Evolutionary conservation across 371 early-diverging fungal species (phyloP).

Genomic region (Vairimorpha necatrix): DNA sequence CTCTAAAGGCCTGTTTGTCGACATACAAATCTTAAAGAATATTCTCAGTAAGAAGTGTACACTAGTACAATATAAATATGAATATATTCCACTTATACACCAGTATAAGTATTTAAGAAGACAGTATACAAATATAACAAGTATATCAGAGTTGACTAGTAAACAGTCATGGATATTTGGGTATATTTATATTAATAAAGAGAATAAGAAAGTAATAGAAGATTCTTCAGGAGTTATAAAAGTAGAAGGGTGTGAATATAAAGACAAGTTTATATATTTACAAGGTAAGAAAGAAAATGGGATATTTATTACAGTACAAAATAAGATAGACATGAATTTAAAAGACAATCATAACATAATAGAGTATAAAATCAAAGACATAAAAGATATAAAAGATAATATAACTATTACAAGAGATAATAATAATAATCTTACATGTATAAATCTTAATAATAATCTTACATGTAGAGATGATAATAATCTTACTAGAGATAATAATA

Average conservation of each 20-base stretch:
- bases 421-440: too few species aligned
- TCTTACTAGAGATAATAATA: too few species aligned
- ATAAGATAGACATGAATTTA: background rate
- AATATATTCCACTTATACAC: background rate
- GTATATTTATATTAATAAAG: conserved; percentile 37
- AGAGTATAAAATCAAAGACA: too few species aligned
- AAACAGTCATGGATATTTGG: conserved; percentile 30
- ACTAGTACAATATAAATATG: conserved; percentile 21
- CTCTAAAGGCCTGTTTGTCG: background rate
- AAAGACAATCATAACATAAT: too few species aligned
- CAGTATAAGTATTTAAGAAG: conserved; percentile 7
- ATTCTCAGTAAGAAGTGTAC: background rate
- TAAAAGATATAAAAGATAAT: too few species aligned
- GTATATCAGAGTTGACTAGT: conserved; percentile 18
- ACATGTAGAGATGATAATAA: too few species aligned
- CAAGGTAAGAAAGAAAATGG: background rate
- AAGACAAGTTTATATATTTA: background rate
- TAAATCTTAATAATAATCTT: too few species aligned
- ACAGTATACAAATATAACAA: conserved; percentile 1
- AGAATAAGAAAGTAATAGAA: conserved; percentile 40
- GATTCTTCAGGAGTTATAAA: conserved; percentile 39
- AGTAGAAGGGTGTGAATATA: conserved; percentile 27
- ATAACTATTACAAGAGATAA: too few species aligned
- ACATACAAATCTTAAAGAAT: conserved; percentile 28
- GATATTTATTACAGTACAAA: background rate